phyloP scores from a whole-genome alignment of 2,329 filamentous ascomycete species.

The Talaromyces rugulosus region DNA sequence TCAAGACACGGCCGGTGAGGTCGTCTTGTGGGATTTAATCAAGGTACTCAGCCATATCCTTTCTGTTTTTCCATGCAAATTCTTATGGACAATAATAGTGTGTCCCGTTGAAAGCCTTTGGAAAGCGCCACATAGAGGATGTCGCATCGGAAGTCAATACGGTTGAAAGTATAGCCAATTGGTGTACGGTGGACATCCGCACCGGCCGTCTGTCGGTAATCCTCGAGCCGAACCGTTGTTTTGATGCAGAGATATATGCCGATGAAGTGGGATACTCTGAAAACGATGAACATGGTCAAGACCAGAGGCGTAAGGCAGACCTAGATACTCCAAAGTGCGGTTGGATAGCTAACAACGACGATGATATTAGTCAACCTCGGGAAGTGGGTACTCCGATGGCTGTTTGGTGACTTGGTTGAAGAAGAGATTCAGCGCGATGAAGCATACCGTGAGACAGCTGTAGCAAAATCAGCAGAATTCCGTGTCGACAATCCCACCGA shows the following conservation, averaged over 20 bases:
- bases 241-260: conserved; percentile 95
- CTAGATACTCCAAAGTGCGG: too few relatives aligned
- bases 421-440: conserved; percentile 85
- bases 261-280: conserved; percentile 77
- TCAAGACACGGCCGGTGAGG: conserved; percentile 89
- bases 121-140: conserved; percentile 89
- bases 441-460: conserved; percentile 63
- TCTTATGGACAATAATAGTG: conserved; percentile 53
- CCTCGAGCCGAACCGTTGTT: conserved; percentile 90
- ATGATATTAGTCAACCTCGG: conserved; percentile 73
- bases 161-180: conserved; percentile 82
- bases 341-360: background rate
- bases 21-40: conserved; percentile 90
- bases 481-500: conserved; percentile 17
- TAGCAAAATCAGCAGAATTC: conserved; percentile 57
- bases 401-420: conserved; percentile 84
- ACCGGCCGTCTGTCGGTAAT: conserved; percentile 89
- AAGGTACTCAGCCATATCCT: conserved; percentile 49
- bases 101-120: conserved; percentile 82
- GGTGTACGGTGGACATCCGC: conserved; percentile 92
- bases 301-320: conserved; percentile 73
- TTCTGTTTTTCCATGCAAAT: conserved; percentile 3
- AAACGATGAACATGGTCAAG: conserved; percentile 77
- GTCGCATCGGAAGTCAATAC: conserved; percentile 85
- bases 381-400: conserved; percentile 90